A percentile compares a stretch with the other conserved stretches of the same genome.
Conservation (phyloP, 441 rosid genomes). For the Gossypium lobatum region DNA sequence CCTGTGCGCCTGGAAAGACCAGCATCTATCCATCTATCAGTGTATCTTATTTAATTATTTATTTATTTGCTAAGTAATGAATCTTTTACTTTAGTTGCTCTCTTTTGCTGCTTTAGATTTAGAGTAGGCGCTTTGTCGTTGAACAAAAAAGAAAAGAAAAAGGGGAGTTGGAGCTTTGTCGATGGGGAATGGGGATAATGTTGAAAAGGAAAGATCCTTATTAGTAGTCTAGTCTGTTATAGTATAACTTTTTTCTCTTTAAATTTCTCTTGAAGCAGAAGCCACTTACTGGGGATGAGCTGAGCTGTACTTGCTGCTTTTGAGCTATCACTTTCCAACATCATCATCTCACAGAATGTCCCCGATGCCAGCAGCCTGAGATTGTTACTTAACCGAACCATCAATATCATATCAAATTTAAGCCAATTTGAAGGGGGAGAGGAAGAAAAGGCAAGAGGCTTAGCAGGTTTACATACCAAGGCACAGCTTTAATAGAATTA, state of each 20-base stretch:
- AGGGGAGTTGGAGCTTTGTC: constrained; percentile 10
- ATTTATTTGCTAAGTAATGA: background rate
- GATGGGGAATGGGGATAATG: background rate
- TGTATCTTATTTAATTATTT: background rate
- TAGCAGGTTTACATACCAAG: background rate
- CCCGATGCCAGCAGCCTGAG: background rate
- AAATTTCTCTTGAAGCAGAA: background rate
- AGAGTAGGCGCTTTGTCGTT: constrained; percentile 15
- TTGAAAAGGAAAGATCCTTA: background rate
- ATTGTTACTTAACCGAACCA: background rate
- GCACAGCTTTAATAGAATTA: background rate
- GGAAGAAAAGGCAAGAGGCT: background rate
- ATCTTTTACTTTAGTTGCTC: constrained; percentile 1
- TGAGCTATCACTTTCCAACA: background rate
- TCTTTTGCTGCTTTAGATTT: constrained; percentile 20
- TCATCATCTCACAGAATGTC: background rate
- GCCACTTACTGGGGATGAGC: background rate
- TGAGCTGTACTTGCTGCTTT: constrained; percentile 2
- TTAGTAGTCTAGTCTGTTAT: background rate
- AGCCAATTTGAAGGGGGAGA: background rate
- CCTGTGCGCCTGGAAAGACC: background rate
- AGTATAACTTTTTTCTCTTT: background rate
- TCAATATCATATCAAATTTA: background rate
- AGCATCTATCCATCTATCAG: background rate
- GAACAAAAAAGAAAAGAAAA: background rate